Conservation (phyloP, 2,329 filamentous ascomycete species). For the Coniochaeta sp. region DNA sequence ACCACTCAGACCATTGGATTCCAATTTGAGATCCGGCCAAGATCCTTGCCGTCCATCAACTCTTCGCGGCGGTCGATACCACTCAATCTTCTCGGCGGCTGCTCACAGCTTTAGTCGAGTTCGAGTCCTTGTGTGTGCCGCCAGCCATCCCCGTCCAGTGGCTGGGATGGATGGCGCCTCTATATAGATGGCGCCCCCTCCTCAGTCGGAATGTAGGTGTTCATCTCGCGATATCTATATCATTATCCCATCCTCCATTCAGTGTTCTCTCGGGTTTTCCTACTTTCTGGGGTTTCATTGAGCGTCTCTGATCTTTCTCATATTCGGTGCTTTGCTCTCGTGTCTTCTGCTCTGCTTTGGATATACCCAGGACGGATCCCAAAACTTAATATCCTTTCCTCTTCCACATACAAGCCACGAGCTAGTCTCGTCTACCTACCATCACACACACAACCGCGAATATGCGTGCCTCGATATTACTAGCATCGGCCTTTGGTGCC, state of each 20-base stretch:
- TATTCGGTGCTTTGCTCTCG: not conserved
- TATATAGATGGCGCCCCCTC: conserved; percentile 1
- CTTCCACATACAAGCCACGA: not conserved
- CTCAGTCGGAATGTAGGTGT: not conserved
- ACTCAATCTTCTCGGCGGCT: conserved; percentile 1
- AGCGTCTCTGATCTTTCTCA: not conserved
- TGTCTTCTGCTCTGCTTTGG: not conserved
- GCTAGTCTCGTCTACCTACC: not conserved
- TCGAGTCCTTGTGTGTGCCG: not conserved
- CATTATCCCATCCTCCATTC: not conserved
- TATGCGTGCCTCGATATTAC: conserved; percentile 43
- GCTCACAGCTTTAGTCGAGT: not conserved
- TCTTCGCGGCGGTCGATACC: not conserved
- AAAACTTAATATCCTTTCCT: not conserved
- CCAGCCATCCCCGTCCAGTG: not conserved
- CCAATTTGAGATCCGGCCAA: conserved; percentile 3
- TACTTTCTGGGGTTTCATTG: not conserved
- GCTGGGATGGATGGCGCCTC: not conserved
- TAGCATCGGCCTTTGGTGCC: conserved; percentile 38
- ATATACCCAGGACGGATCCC: not conserved
- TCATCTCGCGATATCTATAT: conserved; percentile 3
- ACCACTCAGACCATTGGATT: not conserved
- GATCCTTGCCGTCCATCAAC: conserved; percentile 1
- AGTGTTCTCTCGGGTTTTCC: not conserved
- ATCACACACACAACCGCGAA: not conserved